phyloP scores from a whole-genome alignment of 1,284 basidiomycete species.

The Cryptococcus floricola region DNA sequence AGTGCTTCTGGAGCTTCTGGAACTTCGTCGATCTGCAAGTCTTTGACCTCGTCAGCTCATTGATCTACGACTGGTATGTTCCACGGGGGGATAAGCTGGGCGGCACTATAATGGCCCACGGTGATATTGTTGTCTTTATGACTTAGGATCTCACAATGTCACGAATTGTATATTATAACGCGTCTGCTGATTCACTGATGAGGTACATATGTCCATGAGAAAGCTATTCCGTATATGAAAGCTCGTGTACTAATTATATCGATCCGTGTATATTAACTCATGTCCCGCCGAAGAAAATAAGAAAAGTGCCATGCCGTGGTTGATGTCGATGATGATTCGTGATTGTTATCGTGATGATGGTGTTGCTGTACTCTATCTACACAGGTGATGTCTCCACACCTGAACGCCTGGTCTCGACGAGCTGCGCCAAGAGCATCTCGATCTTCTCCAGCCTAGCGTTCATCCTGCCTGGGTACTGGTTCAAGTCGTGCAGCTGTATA shows the following conservation, averaged over 20 bases:
- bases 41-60: too few relatives aligned
- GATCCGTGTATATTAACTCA: too few relatives aligned
- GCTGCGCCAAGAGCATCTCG: conserved; percentile 22
- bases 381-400: neutral
- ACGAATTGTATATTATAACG: too few relatives aligned
- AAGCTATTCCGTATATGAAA: too few relatives aligned
- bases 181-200: too few relatives aligned
- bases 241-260: too few relatives aligned
- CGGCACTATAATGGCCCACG: conserved; percentile 22
- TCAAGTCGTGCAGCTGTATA: conserved; percentile 30
- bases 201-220: too few relatives aligned
- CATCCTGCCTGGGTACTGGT: conserved; percentile 14
- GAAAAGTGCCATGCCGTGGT: neutral
- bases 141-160: too few relatives aligned
- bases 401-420: conserved; percentile 5
- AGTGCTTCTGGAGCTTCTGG: too few relatives aligned
- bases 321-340: neutral
- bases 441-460: conserved; percentile 27
- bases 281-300: neutral
- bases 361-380: neutral
- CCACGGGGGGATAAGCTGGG: conserved; percentile 28
- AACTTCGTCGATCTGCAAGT: too few relatives aligned
- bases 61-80: too few relatives aligned
- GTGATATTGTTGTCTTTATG: neutral
- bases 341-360: neutral